Evolutionary conservation across 768 basidiomycete species (phyloP).

Genomic region (Tricholoma sp.): DNA sequence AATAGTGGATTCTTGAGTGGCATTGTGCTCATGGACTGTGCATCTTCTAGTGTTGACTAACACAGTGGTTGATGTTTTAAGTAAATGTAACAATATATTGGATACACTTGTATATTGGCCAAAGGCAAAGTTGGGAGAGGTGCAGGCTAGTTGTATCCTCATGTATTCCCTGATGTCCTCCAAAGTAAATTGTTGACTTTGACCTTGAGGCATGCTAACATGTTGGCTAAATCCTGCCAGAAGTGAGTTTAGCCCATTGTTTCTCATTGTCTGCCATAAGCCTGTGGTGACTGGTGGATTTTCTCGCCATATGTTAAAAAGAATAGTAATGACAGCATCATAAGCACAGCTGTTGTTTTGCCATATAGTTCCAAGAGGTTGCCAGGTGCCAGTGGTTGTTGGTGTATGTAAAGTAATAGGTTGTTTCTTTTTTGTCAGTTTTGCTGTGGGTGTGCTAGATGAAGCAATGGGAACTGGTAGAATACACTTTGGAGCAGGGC

Average conservation of each 20-base stretch:
- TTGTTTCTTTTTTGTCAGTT: not conserved
- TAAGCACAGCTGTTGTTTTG: slow-evolving; percentile 24
- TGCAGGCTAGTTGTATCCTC: too few relatives aligned
- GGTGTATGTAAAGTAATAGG: not conserved
- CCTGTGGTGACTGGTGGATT: not conserved
- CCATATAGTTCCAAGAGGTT: slow-evolving; percentile 16
- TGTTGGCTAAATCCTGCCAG: not conserved
- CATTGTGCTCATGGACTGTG: too few relatives aligned
- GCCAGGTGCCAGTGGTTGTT: not conserved
- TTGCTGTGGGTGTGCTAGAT: not conserved
- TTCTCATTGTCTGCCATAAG: not conserved
- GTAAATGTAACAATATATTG: too few relatives aligned
- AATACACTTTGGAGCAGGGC: too few relatives aligned
- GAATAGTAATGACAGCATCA: too few relatives aligned
- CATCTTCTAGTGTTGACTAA: too few relatives aligned
- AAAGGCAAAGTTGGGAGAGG: too few relatives aligned
- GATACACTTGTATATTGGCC: too few relatives aligned
- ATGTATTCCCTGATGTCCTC: too few relatives aligned
- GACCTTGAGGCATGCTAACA: not conserved
- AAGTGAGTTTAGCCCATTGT: not conserved
- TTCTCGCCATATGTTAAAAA: slow-evolving; percentile 18
- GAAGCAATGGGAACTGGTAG: too few relatives aligned
- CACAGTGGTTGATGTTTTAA: too few relatives aligned
- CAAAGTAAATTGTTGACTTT: slow-evolving; percentile 12
- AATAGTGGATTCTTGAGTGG: too few relatives aligned